Evolutionary conservation across 1,139 yeast species (phyloP), one percentile per base, ranked within the genome.

Genomic region (Geotrichum cucujoidarum): DNA sequence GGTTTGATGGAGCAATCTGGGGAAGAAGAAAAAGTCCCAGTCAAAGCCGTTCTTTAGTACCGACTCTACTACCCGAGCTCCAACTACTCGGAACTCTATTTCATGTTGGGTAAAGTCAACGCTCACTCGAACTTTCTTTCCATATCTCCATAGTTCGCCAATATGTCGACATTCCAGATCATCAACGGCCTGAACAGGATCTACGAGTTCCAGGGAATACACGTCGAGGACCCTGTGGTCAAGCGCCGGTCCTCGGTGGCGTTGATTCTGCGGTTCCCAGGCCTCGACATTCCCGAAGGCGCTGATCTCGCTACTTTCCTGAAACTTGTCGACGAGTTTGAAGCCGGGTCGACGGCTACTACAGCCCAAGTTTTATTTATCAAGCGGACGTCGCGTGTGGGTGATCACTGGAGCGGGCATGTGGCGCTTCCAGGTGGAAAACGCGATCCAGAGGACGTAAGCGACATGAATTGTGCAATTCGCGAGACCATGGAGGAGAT

Each of bases 361-460:
- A 18, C 33, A 16, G 45, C 64, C n/a, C 68, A 69, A 46, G 47
- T 69, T 6, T 60, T 69, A 29, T 60, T 69, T 43, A 69, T 69
- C 46, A 68, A 67, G 40, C 62, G 73, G 6, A 60, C 72, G 0
- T 53, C 59, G 1, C 57, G 69, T 18, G 56, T 54, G 4, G 55
- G 67, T 2, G 73, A 69, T 48, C 56, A 70, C n/a, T 69, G 73
- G 73, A 67, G 72, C 4, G 68, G 70, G 11, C 73, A 69, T 52
- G 62, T 70, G 38, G 73, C 73, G 1, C 51, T 69, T 1, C 73
- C 73, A 0, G 73, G 73, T 2, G 73, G 73, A 1, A 57, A 64
- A 20, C 59, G 68, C 11, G 73, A 69, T 40, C 60, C 64, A 2
- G 64, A 57, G 5, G 73, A 67, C 43, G 61, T 55, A 17, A 56